Percentiles rank a stretch among this genome's conserved stretches.
phyloP scores from a whole-genome alignment of 495 filamentous ascomycete species.

The Penicillium soppii region DNA sequence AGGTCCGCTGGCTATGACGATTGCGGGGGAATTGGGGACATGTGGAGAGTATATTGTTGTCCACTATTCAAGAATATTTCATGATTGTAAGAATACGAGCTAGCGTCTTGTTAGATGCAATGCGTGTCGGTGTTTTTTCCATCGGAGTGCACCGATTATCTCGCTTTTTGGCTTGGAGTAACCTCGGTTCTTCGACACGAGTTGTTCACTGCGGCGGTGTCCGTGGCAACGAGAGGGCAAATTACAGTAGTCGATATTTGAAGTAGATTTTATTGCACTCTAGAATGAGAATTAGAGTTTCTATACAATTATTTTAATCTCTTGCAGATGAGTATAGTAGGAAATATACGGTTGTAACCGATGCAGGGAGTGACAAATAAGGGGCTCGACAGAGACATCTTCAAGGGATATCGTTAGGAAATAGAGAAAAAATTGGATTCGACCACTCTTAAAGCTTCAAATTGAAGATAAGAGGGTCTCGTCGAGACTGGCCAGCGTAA shows the following conservation, averaged over 20 bases:
- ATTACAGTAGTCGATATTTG: too few relatives aligned
- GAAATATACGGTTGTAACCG: background rate
- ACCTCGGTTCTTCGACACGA: too few relatives aligned
- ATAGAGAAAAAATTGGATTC: background rate
- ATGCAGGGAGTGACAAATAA: constrained; percentile 20
- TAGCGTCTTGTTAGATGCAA: too few relatives aligned
- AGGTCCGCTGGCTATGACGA: constrained; percentile 26
- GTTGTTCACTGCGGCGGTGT: too few relatives aligned
- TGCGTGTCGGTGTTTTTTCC: too few relatives aligned
- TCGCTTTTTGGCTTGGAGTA: too few relatives aligned
- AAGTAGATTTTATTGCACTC: too few relatives aligned
- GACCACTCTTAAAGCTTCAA: constrained; percentile 1
- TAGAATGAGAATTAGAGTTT: too few relatives aligned
- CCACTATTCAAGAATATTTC: background rate
- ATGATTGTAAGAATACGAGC: too few relatives aligned
- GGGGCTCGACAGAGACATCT: background rate
- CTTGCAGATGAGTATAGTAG: background rate
- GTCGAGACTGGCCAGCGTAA: constrained; percentile 2
- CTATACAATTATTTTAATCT: too few relatives aligned
- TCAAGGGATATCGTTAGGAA: constrained; percentile 2
- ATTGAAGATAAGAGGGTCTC: background rate
- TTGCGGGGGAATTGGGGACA: constrained; percentile 27
- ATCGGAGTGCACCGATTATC: too few relatives aligned
- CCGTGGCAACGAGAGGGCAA: too few relatives aligned
- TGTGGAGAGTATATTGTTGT: background rate